phyloP scores from a whole-genome alignment of 805 yeast genomes.

The Ogataea salicorniae region DNA sequence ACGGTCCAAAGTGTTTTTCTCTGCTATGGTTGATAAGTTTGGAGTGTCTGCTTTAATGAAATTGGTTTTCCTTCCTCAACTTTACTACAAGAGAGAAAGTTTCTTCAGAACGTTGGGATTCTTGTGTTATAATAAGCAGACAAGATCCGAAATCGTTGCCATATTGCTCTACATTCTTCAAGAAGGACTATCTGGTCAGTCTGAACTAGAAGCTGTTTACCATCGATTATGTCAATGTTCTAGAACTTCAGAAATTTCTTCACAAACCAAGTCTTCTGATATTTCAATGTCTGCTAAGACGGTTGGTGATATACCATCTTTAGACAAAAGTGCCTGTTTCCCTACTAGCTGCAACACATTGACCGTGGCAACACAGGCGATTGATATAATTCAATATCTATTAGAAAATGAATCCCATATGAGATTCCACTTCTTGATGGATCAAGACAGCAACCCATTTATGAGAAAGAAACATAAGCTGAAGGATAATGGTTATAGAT shows the following conservation, averaged over 20 bases:
- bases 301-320: not conserved
- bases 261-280: not conserved
- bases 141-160: conserved; percentile 68
- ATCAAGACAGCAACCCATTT: conserved; percentile 56
- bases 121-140: conserved; percentile 72
- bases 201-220: conserved; percentile 58
- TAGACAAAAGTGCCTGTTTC: conserved; percentile 25
- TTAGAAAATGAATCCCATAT: conserved; percentile 63
- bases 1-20: conserved; percentile 37
- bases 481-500: conserved; percentile 44
- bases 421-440: conserved; percentile 71
- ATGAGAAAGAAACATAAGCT: conserved; percentile 34
- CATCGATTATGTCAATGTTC: conserved; percentile 51
- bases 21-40: conserved; percentile 67
- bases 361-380: conserved; percentile 67
- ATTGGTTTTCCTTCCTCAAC: conserved; percentile 68
- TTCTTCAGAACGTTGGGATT: conserved; percentile 62
- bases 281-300: conserved; percentile 2
- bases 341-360: conserved; percentile 66
- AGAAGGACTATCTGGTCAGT: conserved; percentile 65
- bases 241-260: conserved; percentile 2
- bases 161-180: conserved; percentile 62
- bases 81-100: conserved; percentile 53
- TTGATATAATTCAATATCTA: conserved; percentile 69
- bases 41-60: conserved; percentile 73